Percentiles rank a stretch among this genome's conserved stretches.
These are phyloP conservation scores for Aureobasidium namibiae DNA, from an alignment of 2,329 filamentous ascomycete species.

Conservation along the genomic window DNA sequence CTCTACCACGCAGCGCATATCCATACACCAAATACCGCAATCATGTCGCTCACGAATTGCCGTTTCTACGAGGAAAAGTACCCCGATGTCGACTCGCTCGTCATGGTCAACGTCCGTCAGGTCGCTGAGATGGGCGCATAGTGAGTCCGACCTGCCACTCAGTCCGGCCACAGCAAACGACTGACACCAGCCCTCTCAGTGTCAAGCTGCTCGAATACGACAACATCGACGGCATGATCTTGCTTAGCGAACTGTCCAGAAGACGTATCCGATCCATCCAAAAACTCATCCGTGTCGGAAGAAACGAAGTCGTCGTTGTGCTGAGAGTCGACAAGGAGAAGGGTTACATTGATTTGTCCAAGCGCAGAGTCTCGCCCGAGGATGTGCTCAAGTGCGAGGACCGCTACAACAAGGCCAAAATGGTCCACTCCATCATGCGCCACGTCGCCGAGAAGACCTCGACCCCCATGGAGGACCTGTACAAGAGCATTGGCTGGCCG, in stretches of 20 bases:
- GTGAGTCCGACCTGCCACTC: background rate
- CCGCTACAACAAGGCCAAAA: constrained; percentile 99
- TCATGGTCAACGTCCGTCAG: constrained; percentile 99
- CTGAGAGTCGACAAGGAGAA: constrained; percentile 99
- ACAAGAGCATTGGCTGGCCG: constrained; percentile 93
- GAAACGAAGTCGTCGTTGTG: constrained; percentile 97
- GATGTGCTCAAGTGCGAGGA: constrained; percentile 98
- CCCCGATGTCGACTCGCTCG: constrained; percentile 97
- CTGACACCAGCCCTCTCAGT: constrained; percentile 15
- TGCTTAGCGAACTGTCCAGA: constrained; percentile 93
- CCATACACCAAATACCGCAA: constrained; percentile 9
- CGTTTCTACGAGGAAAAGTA: constrained; percentile 98
- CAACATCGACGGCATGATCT: constrained; percentile 99
- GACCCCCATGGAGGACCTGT: constrained; percentile 87
- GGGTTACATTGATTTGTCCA: constrained; percentile 96
- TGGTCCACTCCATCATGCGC: constrained; percentile 97
- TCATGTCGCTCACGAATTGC: constrained; percentile 64
- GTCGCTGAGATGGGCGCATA: constrained; percentile 99
- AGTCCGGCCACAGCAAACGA: background rate
- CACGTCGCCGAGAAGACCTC: constrained; percentile 97
- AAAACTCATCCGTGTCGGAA: constrained; percentile 94
- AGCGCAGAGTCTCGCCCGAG: constrained; percentile 93
- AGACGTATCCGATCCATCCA: constrained; percentile 98
- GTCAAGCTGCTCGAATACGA: constrained; percentile 99
- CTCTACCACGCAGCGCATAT: background rate